Conservation (phyloP, 176 grass and related monocot genomes). For the Secale cereale region DNA sequence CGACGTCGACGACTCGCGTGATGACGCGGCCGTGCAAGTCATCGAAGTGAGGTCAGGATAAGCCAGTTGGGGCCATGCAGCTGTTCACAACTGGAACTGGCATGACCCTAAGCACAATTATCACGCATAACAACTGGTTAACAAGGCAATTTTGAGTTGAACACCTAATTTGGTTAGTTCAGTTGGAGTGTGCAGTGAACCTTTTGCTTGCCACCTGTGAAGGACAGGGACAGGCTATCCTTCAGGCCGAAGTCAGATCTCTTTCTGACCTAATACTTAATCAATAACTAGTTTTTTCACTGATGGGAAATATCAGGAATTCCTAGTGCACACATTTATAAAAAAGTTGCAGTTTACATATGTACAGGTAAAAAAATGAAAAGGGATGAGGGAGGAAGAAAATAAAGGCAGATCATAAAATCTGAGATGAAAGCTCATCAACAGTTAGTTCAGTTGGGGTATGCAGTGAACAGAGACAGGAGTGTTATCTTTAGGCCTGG, state of each 20-base stretch:
- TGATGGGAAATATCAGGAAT: not conserved
- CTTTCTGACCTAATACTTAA: not conserved
- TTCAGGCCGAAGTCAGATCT: not conserved
- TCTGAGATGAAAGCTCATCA: not conserved
- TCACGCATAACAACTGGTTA: not conserved
- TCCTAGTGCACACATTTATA: not conserved
- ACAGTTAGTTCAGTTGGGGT: not conserved
- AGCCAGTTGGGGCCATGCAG: not conserved
- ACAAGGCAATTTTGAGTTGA: not conserved
- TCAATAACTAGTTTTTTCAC: not conserved
- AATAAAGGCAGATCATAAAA: too few species aligned
- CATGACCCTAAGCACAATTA: not conserved
- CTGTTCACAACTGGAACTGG: constrained; percentile 14
- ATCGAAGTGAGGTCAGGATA: constrained; percentile 18
- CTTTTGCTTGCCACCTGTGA: not conserved
- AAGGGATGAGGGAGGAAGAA: not conserved
- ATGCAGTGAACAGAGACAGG: not conserved
- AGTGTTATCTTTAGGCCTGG: not conserved
- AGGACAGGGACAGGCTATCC: not conserved
- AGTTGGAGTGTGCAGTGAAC: not conserved
- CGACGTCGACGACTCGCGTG: not conserved
- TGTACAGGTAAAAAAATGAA: not conserved
- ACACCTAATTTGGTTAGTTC: not conserved
- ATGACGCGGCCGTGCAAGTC: constrained; percentile 12
- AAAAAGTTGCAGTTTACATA: not conserved